Base-by-base conservation (phyloP, 352 stramenopile species). In the Phytophthora sp. region DNA sequence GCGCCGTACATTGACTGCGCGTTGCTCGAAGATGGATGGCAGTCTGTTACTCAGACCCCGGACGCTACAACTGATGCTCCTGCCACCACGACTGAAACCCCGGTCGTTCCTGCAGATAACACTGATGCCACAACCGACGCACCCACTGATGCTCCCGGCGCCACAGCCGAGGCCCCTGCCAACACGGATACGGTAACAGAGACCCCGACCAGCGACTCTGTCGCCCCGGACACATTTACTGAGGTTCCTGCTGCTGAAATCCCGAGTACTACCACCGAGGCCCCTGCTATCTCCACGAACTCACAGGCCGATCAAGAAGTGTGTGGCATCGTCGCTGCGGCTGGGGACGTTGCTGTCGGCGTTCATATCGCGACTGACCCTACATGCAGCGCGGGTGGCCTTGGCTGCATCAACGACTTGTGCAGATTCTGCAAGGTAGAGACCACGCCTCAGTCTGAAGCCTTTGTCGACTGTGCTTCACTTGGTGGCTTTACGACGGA, bases 381-480 rank as follows among this genome's bases (percentile, higher is more conserved):
- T 15, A 37, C 56, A 6, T 81, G 72, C 39, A 66, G 24, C 28
- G 31, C 10, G 5, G 74, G 72, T 10, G 74, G 74, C 1, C 4
- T 75, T 8, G 74, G 74, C 8, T 84, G 74, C 42, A 67, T 81
- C 13, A 62, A 77, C 12, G 50, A 54, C 44, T 62, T 80, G 15
- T 84, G 74, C 34, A 68, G 72, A n/a, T 79, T 73, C 60, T 83
- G 74, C 66, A 78, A 83, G 37, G 41, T 58, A 3, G n/a, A 28
- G 11, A 43, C 3, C 13, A 76, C 74, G 1, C 10, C 35, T 5
- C 53, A 69, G 31, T 82, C 70, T 9, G 23, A 39, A 23, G 59
- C 54, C 3, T 57, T 76, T 31, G 37, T 67, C 10, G 32, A 64
- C 15, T 75, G 66, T 32, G 34, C 20, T 7, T 41, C 38, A 10